Conservation (phyloP, 257 asterid genomes). For the Solanum peruvianum region DNA sequence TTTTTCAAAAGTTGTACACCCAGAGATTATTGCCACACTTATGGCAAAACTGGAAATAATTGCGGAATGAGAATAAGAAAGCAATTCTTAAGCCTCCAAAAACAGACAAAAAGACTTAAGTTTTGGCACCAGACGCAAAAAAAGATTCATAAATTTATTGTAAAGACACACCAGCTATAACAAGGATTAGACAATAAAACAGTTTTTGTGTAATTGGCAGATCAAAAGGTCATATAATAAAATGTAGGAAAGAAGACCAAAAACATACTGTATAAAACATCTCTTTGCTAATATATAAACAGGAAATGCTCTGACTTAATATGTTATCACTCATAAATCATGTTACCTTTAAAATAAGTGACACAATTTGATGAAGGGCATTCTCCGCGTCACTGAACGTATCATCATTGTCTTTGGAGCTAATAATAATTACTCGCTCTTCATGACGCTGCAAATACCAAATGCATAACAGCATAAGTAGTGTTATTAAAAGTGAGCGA, state of each 20-base stretch:
- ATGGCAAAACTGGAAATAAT: background rate
- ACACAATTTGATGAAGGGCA: conserved; percentile 91
- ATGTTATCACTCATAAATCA: background rate
- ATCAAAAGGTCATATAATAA: background rate
- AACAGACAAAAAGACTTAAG: background rate
- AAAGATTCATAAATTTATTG: background rate
- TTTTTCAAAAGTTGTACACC: background rate
- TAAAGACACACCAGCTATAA: background rate
- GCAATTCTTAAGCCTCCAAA: background rate
- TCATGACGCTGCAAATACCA: conserved; percentile 63
- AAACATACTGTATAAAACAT: background rate
- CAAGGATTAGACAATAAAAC: background rate
- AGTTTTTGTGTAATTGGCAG: background rate
- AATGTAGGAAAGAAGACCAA: background rate
- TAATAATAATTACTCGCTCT: conserved; percentile 86
- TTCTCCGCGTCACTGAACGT: conserved; percentile 80
- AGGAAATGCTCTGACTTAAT: background rate
- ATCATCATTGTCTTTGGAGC: conserved; percentile 66
- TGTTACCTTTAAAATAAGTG: conserved; percentile 68
- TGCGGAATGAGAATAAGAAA: background rate
- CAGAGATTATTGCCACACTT: background rate
- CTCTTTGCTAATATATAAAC: background rate
- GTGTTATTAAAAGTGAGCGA: no score
- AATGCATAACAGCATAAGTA: background rate
- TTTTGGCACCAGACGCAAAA: background rate